These are phyloP conservation scores for Glycine latifolia DNA, from an alignment of 306 rosid species.

Conservation along the genomic window DNA sequence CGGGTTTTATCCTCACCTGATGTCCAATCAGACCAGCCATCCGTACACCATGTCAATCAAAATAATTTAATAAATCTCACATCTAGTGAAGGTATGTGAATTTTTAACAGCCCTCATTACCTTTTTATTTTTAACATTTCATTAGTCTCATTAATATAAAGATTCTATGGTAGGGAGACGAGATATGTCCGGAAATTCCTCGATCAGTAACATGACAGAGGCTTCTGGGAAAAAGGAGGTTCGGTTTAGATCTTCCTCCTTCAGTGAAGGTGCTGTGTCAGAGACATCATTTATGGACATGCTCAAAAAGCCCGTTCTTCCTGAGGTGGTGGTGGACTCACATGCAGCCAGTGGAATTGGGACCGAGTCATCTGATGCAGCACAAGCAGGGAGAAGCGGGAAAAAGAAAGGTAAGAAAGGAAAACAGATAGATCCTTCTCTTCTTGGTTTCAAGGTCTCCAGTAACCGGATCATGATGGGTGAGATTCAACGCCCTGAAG, in stretches of 20 bases:
- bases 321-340: conserved; percentile 63
- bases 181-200: conserved; percentile 49
- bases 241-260: conserved; percentile 63
- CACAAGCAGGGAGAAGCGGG: conserved; percentile 63
- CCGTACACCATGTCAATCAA: conserved; percentile 54
- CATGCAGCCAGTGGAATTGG: conserved; percentile 52
- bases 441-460: conserved; percentile 77
- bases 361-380: conserved; percentile 56
- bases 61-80: conserved; percentile 43
- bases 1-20: conserved; percentile 69
- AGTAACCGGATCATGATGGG: conserved; percentile 84
- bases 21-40: conserved; percentile 59
- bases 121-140: not conserved
- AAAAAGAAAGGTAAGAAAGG: conserved; percentile 86
- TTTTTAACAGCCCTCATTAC: not conserved
- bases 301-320: conserved; percentile 64
- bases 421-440: conserved; percentile 79
- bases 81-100: conserved; percentile 53
- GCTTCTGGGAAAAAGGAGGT: conserved; percentile 61
- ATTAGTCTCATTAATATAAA: conserved; percentile 24
- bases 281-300: conserved; percentile 79
- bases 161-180: conserved; percentile 48
- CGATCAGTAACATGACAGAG: conserved; percentile 49
- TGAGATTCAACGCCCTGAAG: conserved; percentile 75
- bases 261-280: conserved; percentile 63